A percentile compares a stretch with the other conserved stretches of the same genome.
Conservation (phyloP, 768 basidiomycete species). For the Amanita molliuscula region DNA sequence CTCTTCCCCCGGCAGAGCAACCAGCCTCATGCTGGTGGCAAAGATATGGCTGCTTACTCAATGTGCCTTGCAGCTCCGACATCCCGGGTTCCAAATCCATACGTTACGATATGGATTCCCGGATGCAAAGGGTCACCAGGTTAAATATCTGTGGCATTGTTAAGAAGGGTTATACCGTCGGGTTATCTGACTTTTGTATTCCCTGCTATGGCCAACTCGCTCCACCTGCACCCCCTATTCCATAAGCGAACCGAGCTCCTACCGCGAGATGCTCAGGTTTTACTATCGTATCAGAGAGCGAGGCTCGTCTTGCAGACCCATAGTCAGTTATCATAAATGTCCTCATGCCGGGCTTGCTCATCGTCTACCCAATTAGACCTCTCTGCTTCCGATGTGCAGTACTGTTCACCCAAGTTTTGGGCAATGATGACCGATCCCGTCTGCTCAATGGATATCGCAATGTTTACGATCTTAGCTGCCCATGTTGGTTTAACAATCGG, state of each 20-base stretch:
- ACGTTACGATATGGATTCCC: constrained; percentile 9
- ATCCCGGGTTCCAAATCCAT: constrained; percentile 10
- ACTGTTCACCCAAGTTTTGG: constrained; percentile 42
- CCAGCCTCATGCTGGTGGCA: constrained; percentile 13
- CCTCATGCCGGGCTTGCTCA: constrained; percentile 4
- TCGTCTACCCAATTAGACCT: constrained; percentile 21
- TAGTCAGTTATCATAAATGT: constrained; percentile 20
- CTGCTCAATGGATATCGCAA: constrained; percentile 37
- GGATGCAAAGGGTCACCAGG: background rate
- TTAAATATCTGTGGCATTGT: background rate
- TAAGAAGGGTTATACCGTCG: background rate
- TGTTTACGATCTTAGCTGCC: constrained; percentile 41
- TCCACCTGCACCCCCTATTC: constrained; percentile 38
- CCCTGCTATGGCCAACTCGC: constrained; percentile 23
- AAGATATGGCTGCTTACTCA: constrained; percentile 1
- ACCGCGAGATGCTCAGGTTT: constrained; percentile 33
- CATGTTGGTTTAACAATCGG: constrained; percentile 46
- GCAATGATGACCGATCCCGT: constrained; percentile 44
- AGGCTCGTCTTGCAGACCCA: constrained; percentile 39
- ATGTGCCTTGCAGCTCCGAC: background rate
- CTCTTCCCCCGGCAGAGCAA: constrained; percentile 16
- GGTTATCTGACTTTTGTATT: background rate
- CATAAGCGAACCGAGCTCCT: constrained; percentile 31
- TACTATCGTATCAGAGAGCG: constrained; percentile 40
- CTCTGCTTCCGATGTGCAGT: constrained; percentile 35